These are phyloP conservation scores for Boletus pseudopeckii DNA, from an alignment of 768 basidiomycete species.

Conservation along the genomic window DNA sequence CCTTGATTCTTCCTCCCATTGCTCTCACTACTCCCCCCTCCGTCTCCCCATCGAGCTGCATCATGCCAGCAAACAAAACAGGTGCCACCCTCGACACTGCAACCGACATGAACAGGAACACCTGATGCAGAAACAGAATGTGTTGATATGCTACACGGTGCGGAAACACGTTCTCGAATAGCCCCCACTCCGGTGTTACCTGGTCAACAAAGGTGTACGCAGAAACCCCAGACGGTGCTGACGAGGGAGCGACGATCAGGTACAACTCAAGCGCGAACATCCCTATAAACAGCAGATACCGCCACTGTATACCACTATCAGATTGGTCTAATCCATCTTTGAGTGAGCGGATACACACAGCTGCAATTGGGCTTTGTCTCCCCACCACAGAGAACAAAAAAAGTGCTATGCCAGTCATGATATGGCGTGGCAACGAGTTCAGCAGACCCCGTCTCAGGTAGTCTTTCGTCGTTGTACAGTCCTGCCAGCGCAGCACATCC, in stretches of 20 bases:
- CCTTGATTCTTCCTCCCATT: conserved; percentile 43
- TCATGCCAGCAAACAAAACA: conserved; percentile 47
- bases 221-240: conserved; percentile 9
- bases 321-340: conserved; percentile 8
- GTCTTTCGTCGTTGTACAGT: conserved; percentile 66
- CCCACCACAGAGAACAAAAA: conserved; percentile 64
- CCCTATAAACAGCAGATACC: conserved; percentile 66
- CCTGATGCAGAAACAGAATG: conserved; percentile 69
- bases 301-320: conserved; percentile 54
- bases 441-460: conserved; percentile 66
- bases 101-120: conserved; percentile 71
- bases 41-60: conserved; percentile 26
- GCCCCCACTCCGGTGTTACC: conserved; percentile 9
- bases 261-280: conserved; percentile 61
- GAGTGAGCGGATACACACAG: conserved; percentile 46
- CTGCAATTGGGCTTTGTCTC: conserved; percentile 55
- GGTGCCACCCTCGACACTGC: conserved; percentile 72
- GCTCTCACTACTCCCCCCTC: conserved; percentile 30
- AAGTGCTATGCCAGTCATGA: conserved; percentile 54
- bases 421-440: conserved; percentile 62
- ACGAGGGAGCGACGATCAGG: conserved; percentile 54
- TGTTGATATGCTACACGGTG: conserved; percentile 72
- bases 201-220: conserved; percentile 24
- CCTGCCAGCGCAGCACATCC: conserved; percentile 62
- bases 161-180: conserved; percentile 52